Percentiles rank a stretch among this genome's conserved stretches.
Evolutionary conservation across 805 yeast species (phyloP).

Genomic region (Lachancea nothofagi): DNA sequence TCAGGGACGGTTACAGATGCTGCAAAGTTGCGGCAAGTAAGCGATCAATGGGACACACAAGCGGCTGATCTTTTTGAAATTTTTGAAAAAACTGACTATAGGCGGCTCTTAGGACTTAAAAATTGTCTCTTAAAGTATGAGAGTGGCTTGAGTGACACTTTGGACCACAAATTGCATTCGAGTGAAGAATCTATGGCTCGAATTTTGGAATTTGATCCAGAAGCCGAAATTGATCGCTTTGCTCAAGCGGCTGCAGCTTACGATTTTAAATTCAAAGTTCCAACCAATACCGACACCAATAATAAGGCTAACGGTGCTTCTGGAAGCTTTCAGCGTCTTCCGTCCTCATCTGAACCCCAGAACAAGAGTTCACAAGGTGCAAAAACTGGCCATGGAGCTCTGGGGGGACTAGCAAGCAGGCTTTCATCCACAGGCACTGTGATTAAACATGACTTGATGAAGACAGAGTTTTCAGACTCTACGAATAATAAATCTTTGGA

Average conservation of each 20-base stretch:
- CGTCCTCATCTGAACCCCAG: conserved; percentile 7
- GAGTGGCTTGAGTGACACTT: conserved; percentile 51
- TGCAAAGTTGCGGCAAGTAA: conserved; percentile 40
- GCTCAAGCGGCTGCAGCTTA: conserved; percentile 38
- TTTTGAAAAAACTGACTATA: conserved; percentile 66
- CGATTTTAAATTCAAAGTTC: conserved; percentile 17
- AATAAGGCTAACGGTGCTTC: background rate
- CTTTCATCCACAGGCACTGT: conserved; percentile 26
- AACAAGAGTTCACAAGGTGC: conserved; percentile 5
- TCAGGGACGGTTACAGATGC: conserved; percentile 21
- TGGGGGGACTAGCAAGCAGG: conserved; percentile 25
- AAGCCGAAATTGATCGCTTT: conserved; percentile 53
- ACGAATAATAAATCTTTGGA: conserved; percentile 29
- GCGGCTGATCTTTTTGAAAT: conserved; percentile 73
- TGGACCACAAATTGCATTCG: conserved; percentile 39
- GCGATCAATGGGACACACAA: conserved; percentile 64
- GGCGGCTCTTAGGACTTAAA: conserved; percentile 56
- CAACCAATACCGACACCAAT: background rate
- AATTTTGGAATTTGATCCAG: conserved; percentile 57
- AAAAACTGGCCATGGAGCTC: conserved; percentile 25
- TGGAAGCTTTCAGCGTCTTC: background rate
- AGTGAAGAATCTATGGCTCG: conserved; percentile 64
- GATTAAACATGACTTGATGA: conserved; percentile 30
- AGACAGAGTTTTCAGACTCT: conserved; percentile 29
- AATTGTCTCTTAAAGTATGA: conserved; percentile 61